phyloP scores from a whole-genome alignment of 1,284 basidiomycete genomes.

The Cutaneotrichosporon dermatis region DNA sequence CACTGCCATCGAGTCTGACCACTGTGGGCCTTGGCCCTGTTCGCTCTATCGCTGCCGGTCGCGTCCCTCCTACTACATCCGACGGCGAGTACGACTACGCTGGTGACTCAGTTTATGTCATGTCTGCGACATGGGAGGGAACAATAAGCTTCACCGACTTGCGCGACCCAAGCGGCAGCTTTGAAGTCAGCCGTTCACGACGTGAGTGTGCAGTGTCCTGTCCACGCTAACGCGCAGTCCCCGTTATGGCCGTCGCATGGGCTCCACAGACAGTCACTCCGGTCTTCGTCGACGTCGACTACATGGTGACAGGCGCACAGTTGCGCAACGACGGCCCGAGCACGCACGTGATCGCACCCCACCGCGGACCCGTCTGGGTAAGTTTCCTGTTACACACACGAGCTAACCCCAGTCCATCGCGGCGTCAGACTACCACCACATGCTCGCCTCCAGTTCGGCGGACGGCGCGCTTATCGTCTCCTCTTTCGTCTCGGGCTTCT shows the following conservation, averaged over 20 bases:
- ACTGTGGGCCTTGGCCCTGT: slow-evolving; percentile 26
- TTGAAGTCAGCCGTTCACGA: slow-evolving; percentile 28
- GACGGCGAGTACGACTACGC: slow-evolving; percentile 24
- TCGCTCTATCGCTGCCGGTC: slow-evolving; percentile 23
- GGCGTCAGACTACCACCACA: slow-evolving; percentile 79
- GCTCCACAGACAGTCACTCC: slow-evolving; percentile 31
- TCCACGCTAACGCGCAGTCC: slow-evolving; percentile 24
- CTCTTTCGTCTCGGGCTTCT: slow-evolving; percentile 25
- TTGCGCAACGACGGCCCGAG: slow-evolving; percentile 19
- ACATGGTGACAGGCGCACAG: slow-evolving; percentile 28
- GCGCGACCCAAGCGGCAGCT: slow-evolving; percentile 25
- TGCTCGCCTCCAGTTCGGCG: slow-evolving; percentile 70
- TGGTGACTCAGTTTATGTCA: slow-evolving; percentile 29
- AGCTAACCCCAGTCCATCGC: slow-evolving; percentile 57
- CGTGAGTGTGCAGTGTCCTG: slow-evolving; percentile 20
- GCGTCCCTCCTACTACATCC: slow-evolving; percentile 23
- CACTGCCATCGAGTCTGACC: slow-evolving; percentile 30
- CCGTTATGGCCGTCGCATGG: slow-evolving; percentile 34
- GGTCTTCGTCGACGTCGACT: slow-evolving; percentile 40
- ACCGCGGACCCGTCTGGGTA: slow-evolving; percentile 72
- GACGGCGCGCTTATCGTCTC: slow-evolving; percentile 63
- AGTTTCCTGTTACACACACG: slow-evolving; percentile 22
- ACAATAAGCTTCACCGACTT: slow-evolving; percentile 29
- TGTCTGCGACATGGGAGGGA: slow-evolving; percentile 33
- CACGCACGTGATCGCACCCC: slow-evolving; percentile 21